These are phyloP conservation scores for Metrosideros polymorpha DNA, from an alignment of 441 rosid genomes.

Conservation along the genomic window DNA sequence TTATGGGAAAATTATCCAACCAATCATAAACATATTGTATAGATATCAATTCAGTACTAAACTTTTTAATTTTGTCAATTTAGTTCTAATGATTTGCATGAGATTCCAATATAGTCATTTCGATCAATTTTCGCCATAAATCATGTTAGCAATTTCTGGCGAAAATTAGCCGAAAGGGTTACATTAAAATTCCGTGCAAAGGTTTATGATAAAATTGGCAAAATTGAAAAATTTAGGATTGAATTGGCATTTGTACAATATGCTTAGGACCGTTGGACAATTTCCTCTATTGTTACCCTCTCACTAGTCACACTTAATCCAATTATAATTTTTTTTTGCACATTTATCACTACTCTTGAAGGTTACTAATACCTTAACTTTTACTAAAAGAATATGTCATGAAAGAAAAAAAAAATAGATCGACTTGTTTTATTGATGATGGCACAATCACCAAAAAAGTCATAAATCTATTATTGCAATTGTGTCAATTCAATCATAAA, in stretches of 20 bases:
- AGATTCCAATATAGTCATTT: neutral
- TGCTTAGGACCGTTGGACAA: neutral
- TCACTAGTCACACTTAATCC: neutral
- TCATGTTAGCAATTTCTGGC: neutral
- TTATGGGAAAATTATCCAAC: neutral
- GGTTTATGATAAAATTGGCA: neutral
- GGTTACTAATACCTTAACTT: neutral
- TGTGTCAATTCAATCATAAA: too few relatives aligned
- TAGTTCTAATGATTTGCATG: neutral
- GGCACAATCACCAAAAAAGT: too few relatives aligned
- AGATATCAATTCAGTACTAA: neutral
- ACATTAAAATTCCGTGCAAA: neutral
- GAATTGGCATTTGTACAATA: neutral
- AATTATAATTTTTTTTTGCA: neutral
- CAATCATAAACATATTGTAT: neutral
- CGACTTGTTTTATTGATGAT: neutral
- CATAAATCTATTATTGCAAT: too few relatives aligned
- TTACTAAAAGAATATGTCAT: neutral
- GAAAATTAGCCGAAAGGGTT: neutral
- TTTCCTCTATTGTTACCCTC: neutral
- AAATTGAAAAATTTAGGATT: neutral
- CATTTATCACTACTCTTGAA: neutral
- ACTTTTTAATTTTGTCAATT: neutral
- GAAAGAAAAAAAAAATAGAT: neutral
- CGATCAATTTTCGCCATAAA: fast-evolving